Percentiles rank a stretch among this genome's conserved stretches.
Evolutionary conservation across 306 rosid genomes (phyloP).

Genomic region (Prosopis cineraria): DNA sequence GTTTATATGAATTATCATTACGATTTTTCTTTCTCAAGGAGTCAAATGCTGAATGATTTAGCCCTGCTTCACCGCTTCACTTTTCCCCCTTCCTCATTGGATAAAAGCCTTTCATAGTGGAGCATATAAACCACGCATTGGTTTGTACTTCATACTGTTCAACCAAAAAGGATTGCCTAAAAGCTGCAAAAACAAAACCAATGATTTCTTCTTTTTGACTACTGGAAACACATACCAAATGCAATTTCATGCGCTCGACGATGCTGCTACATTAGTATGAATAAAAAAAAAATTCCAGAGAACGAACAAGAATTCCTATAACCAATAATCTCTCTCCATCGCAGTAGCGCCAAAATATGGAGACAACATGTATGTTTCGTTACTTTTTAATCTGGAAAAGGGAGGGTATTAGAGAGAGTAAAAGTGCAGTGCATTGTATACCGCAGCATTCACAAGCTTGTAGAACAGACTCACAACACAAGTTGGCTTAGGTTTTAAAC

Average conservation of each 20-base stretch:
- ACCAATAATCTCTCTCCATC: not conserved
- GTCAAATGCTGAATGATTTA: conserved; percentile 36
- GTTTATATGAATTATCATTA: not conserved
- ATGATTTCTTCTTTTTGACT: not conserved
- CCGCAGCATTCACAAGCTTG: not conserved
- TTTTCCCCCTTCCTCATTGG: not conserved
- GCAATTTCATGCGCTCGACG: not conserved
- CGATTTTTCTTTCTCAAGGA: not conserved
- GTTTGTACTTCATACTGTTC: not conserved
- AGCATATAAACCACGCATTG: conserved; percentile 2
- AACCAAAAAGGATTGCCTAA: not conserved
- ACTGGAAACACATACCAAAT: not conserved
- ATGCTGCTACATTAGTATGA: not conserved
- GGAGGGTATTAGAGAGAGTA: not conserved
- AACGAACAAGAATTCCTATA: not conserved
- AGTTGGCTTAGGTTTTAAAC: not conserved
- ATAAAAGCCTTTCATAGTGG: conserved; percentile 10
- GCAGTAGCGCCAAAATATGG: not conserved
- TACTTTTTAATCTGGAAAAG: not conserved
- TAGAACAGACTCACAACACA: not conserved
- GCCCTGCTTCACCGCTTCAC: not conserved
- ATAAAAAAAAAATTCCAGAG: not conserved
- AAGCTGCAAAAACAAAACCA: not conserved
- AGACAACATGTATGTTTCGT: not conserved
- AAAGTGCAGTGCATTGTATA: not conserved